Base-by-base conservation (phyloP, 2,329 filamentous ascomycete genomes). In the Talaromyces sp. region DNA sequence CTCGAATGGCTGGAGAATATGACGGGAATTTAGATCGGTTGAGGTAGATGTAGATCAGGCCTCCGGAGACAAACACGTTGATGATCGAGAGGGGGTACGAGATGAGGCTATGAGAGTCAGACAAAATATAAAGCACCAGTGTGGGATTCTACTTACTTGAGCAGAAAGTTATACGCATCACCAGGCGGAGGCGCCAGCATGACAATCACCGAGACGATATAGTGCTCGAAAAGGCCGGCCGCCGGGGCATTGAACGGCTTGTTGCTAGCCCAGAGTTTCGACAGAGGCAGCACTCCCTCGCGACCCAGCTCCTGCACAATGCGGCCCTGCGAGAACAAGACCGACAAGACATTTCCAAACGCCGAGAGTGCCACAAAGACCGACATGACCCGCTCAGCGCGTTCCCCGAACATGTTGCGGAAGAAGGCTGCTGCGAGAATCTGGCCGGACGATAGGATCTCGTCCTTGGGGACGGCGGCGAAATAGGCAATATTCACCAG, bases 231-330 rank as follows among this genome's bases (percentile, higher is more conserved):
- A 10, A 78, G 67, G 11, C 74, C 74, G 7, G 84, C 77, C n/a
- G 84, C 80, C 0, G 87, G 88, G 0, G 88, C 82, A 59, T 86
- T 85, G 63, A 86, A 88, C 0, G 88, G 88, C 72, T 82, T 84
- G 67, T 86, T 87, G 3, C 86, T 89, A 0, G 87, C 87, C 84
- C 85, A 90, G 69, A 90, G 83, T 2, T 80, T 79, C 62, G 84
- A 85, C 58, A 82, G 88, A 0, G 88, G 88, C 14, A 90, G 68
- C 5, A 90, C 76, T 0, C 87, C 87, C 67, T 91, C 88, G 67
- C 88, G 89, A 0, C 84, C 88, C 51, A 90, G 77, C 70, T 90
- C 87, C 63, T 78, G 76, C 51, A 76, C 70, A 60, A 77, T 75
- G 66, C 74, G 70, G 49, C 74, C 74, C 59, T 76, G 74, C 0